Percentiles rank a stretch among this genome's conserved stretches.
Conservation (phyloP, 2,329 filamentous ascomycete genomes). For the Alternaria gaisen region DNA sequence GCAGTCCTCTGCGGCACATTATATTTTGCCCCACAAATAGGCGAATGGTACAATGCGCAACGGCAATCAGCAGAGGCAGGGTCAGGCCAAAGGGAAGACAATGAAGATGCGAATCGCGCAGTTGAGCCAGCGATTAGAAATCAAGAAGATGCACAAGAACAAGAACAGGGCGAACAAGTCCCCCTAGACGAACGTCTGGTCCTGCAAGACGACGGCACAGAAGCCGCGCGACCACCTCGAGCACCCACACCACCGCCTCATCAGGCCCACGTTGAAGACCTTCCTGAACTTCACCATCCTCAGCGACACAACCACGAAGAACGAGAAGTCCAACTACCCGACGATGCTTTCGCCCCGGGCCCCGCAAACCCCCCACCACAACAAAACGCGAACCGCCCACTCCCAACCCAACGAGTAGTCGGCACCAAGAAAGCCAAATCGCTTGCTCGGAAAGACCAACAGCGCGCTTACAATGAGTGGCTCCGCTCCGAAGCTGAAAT, state of each 20-base stretch:
- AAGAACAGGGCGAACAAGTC: conserved; percentile 20
- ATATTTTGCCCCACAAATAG: conserved; percentile 59
- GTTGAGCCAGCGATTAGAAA: neutral
- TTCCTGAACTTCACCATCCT: conserved; percentile 1
- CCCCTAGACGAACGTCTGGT: conserved; percentile 39
- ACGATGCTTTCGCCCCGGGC: conserved; percentile 36
- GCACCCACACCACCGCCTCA: conserved; percentile 40
- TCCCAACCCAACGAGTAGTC: conserved; percentile 46
- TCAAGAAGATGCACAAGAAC: neutral
- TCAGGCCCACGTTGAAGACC: conserved; percentile 17
- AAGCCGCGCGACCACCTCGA: conserved; percentile 22
- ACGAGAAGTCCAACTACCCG: neutral
- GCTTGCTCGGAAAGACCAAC: conserved; percentile 56
- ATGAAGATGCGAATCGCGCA: conserved; percentile 2
- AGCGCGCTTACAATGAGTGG: conserved; percentile 60
- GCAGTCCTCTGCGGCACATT: conserved; percentile 54
- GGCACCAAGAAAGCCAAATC: conserved; percentile 62
- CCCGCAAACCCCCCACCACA: conserved; percentile 40
- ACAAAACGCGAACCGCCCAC: conserved; percentile 27
- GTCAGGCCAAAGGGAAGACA: conserved; percentile 1
- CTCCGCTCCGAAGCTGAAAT: conserved; percentile 58
- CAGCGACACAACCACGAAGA: conserved; percentile 4
- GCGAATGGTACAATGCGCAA: conserved; percentile 49
- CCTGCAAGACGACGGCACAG: conserved; percentile 31
- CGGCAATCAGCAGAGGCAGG: conserved; percentile 21